Evolutionary conservation across 1,139 yeast species (phyloP).

Genomic region (Debaryomycetaceae sp.): DNA sequence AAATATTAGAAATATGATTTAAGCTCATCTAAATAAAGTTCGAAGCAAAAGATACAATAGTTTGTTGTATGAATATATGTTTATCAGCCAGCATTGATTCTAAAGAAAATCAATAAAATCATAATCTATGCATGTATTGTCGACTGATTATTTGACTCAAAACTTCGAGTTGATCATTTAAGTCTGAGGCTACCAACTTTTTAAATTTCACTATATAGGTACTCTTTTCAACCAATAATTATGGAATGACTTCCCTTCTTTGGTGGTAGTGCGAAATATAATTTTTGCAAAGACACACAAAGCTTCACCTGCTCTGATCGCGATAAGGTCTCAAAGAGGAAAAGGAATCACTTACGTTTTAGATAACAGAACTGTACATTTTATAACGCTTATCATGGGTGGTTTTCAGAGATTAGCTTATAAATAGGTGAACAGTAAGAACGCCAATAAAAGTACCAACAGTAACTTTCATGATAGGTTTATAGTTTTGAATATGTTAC

Average conservation of each 20-base stretch:
- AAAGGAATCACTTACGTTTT: not conserved
- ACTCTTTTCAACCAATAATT: not conserved
- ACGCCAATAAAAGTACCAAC: no score
- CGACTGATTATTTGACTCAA: no score
- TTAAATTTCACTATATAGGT: no score
- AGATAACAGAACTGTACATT: not conserved
- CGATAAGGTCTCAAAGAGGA: not conserved
- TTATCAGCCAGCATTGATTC: no score
- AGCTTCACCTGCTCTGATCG: not conserved
- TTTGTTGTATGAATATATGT: no score
- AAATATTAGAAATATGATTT: no score
- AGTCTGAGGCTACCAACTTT: not conserved
- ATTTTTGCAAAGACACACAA: not conserved
- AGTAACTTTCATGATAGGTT: not conserved
- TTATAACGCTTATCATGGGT: not conserved
- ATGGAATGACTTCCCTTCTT: not conserved
- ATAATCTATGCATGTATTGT: no score
- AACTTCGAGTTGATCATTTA: no score
- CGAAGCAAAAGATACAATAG: no score
- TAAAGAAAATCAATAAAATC: no score
- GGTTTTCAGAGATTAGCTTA: not conserved
- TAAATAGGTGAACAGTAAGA: not conserved
- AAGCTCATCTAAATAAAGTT: no score
- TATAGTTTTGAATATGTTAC: not conserved
- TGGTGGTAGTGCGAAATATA: not conserved